A percentile compares a stretch with the other conserved stretches of the same genome.
phyloP scores from a whole-genome alignment of 1,284 basidiomycete genomes.

The Grifola frondosa region DNA sequence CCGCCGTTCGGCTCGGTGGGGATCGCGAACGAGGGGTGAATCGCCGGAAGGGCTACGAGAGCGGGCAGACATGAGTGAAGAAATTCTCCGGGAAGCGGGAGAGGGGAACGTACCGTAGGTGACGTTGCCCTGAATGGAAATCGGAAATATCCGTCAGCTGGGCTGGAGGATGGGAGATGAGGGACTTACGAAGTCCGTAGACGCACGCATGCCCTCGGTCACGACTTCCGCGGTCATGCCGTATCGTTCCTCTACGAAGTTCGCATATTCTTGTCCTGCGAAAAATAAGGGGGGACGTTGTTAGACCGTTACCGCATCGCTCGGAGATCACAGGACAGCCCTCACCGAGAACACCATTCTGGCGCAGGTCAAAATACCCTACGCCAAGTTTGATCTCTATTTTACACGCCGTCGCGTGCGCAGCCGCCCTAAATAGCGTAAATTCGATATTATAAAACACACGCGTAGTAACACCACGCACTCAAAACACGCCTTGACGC shows the following conservation, averaged over 20 bases:
- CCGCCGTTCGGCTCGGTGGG: conserved; percentile 56
- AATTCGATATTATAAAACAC: not conserved
- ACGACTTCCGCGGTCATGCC: conserved; percentile 49
- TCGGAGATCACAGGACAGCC: too few relatives aligned
- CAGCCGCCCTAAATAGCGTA: conserved; percentile 57
- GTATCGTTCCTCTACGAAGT: conserved; percentile 51
- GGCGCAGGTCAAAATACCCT: conserved; percentile 58
- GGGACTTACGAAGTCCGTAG: conserved; percentile 70
- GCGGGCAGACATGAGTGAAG: not conserved
- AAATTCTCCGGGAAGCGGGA: too few relatives aligned
- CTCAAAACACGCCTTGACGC: conserved; percentile 74
- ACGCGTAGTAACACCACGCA: conserved; percentile 32
- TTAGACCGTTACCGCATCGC: not conserved
- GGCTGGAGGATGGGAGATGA: not conserved
- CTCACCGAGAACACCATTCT: conserved; percentile 60
- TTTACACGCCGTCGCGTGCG: conserved; percentile 67
- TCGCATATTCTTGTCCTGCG: conserved; percentile 55
- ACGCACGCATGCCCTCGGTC: conserved; percentile 58
- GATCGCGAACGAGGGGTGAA: conserved; percentile 40
- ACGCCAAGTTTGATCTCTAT: conserved; percentile 44
- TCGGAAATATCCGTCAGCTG: not conserved
- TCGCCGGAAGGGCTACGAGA: conserved; percentile 19
- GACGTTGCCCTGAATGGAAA: conserved; percentile 53
- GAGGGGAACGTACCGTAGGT: conserved; percentile 46
- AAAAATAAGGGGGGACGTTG: not conserved